A percentile compares a stretch with the other conserved stretches of the same genome.
Evolutionary conservation across 2,329 filamentous ascomycete species (phyloP).

Genomic region (Epichloe festucae): DNA sequence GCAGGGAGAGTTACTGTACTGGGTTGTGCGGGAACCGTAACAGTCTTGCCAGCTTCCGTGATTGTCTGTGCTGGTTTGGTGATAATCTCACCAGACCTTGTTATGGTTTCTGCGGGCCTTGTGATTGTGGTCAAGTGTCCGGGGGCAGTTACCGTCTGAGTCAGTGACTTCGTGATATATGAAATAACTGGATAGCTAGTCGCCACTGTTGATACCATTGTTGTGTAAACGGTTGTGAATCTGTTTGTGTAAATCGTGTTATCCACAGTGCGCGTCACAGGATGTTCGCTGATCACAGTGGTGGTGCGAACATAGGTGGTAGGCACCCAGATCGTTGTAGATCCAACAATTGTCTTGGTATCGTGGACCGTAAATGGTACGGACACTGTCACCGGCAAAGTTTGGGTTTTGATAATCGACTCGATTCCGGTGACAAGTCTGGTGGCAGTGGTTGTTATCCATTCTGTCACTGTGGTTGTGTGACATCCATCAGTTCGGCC

Average conservation of each 20-base stretch:
- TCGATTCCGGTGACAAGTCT: conserved; percentile 6
- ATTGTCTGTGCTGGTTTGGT: conserved; percentile 6
- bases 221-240: conserved; percentile 6
- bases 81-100: conserved; percentile 1
- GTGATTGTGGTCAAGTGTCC: conserved; percentile 6
- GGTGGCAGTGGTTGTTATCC: conserved; percentile 11
- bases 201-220: conserved; percentile 6
- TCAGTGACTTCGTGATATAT: conserved; percentile 5
- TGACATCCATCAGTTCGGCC: conserved; percentile 5
- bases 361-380: conserved; percentile 7
- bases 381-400: conserved; percentile 2
- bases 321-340: conserved; percentile 9
- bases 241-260: conserved; percentile 7
- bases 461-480: conserved; percentile 11
- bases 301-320: conserved; percentile 7
- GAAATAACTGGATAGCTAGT: conserved; percentile 9
- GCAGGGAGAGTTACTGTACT: conserved; percentile 17
- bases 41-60: conserved; percentile 7
- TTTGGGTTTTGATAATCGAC: conserved; percentile 7
- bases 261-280: conserved; percentile 9
- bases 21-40: conserved; percentile 13
- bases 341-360: conserved; percentile 2
- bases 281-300: conserved; percentile 5
- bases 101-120: conserved; percentile 3
- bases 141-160: conserved; percentile 4